A percentile compares a stretch with the other conserved stretches of the same genome.
These are phyloP conservation scores for Mycosphaerella sp. DNA, from an alignment of 2,329 filamentous ascomycete species.

Conservation along the genomic window DNA sequence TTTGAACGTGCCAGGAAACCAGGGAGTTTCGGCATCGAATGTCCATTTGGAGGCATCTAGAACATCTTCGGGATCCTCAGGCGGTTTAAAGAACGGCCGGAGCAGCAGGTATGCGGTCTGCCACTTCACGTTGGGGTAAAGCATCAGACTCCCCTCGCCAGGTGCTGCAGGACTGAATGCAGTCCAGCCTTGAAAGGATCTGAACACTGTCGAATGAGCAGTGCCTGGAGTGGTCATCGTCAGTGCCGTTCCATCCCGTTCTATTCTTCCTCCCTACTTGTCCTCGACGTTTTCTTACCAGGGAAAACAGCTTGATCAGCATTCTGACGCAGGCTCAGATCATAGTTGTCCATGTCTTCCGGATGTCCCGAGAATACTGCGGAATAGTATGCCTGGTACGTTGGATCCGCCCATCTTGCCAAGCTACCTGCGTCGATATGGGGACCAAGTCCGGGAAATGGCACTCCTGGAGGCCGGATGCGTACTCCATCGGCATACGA, in stretches of 20 bases:
- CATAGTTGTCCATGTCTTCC: conserved; percentile 12
- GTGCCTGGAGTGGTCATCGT: background rate
- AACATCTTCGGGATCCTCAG: background rate
- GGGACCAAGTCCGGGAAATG: conserved; percentile 10
- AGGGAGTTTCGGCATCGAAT: conserved; percentile 11
- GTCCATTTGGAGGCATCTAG: conserved; percentile 10
- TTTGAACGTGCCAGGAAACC: conserved; percentile 12
- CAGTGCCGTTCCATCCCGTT: no score
- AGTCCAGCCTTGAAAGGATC: conserved; percentile 12
- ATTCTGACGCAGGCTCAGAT: conserved; percentile 7
- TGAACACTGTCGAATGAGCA: conserved; percentile 12
- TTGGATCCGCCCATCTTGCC: conserved; percentile 8
- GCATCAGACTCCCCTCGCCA: conserved; percentile 11
- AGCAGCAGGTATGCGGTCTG: conserved; percentile 9
- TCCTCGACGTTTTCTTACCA: no score
- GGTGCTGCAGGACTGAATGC: conserved; percentile 9
- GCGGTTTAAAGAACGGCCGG: conserved; percentile 11
- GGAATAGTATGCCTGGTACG: conserved; percentile 4
- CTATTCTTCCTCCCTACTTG: no score
- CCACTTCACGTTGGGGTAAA: conserved; percentile 13
- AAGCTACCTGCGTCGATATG: conserved; percentile 11
- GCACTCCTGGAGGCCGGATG: conserved; percentile 9
- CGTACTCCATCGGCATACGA: conserved; percentile 10
- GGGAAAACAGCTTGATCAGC: conserved; percentile 9
- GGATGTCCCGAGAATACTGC: conserved; percentile 6